Evolutionary conservation across 75 land plant species (phyloP), one percentile per base, ranked within the genome.

Genomic region (Pseudotsuga menziesii): DNA sequence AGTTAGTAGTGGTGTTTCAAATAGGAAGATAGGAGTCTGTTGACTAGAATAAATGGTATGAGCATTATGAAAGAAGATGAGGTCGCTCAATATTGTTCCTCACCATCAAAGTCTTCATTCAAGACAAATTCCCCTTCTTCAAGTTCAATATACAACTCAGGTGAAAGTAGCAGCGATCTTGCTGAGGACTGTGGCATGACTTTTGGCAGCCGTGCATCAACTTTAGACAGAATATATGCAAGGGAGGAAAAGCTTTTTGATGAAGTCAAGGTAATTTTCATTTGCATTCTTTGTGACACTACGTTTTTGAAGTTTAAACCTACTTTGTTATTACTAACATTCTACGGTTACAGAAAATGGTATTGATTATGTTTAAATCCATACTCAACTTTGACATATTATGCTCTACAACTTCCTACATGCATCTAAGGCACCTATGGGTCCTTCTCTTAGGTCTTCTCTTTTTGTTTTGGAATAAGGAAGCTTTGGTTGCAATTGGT

Each of bases 181-280:
- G 87, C 85, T 9, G 89, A 85, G 5, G 93, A 92, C 15, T 79
- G 81, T 55, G 78, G 88, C 66, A 83, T 84, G 80, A 58, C 83
- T 61, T 79, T 86, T 27, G 88, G 88, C 2, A 85, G 93, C 71
- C 95, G 91, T 57, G 86, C 86, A 57, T 88, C 91, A 54, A 93
- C 91, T 44, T 44, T 93, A 62, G 95, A 89, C 41, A 82, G 86
- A 71, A 63, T 93, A 56, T 90, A 83, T 78, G 91, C 81, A 59
- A 91, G 95, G 95, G 95, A 93, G 78, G 88, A 93, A 73, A 93
- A 90, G 77, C 86, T 93, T 19, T 93, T 88, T 71, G 82, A 88
- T 14, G 93, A 93, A 85, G 95, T 93, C 32, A 90, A 85, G 91
- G 95, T 93, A 87, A 52, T 41, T 57, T 75, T 25, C 52, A 8